Conservation (phyloP, 2,329 filamentous ascomycete genomes). For the Colletotrichum tanaceti region DNA sequence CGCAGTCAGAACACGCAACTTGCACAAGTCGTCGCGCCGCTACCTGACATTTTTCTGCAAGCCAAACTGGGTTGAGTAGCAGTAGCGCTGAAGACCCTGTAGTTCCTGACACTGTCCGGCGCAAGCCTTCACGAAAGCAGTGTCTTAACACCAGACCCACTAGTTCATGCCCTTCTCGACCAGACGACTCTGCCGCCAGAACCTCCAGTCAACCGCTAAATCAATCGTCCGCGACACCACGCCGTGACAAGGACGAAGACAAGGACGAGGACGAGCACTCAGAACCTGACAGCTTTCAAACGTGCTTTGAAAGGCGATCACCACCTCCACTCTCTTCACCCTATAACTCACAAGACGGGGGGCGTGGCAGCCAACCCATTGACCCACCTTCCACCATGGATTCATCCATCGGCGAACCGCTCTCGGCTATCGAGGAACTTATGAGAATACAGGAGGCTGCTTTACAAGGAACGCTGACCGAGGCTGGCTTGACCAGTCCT, state of each 20-base stretch:
- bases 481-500: slow-evolving; percentile 18
- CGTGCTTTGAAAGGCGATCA: slow-evolving; percentile 23
- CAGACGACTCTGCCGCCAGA: background rate
- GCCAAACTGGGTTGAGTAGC: slow-evolving; percentile 19
- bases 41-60: slow-evolving; percentile 21
- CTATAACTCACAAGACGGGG: background rate
- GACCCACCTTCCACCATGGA: slow-evolving; percentile 21
- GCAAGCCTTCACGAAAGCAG: slow-evolving; percentile 18
- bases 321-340: slow-evolving; percentile 2
- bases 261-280: slow-evolving; percentile 4
- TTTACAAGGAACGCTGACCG: slow-evolving; percentile 6
- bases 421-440: slow-evolving; percentile 36
- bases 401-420: slow-evolving; percentile 23
- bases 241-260: slow-evolving; percentile 1
- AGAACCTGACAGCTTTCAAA: slow-evolving; percentile 20
- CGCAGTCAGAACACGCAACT: slow-evolving; percentile 31
- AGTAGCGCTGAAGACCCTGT: slow-evolving; percentile 21
- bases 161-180: background rate
- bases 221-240: background rate
- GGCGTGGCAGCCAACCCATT: background rate
- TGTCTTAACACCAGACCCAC: background rate
- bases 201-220: background rate
- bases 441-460: slow-evolving; percentile 34
- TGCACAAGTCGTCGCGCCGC: slow-evolving; percentile 37
- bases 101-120: slow-evolving; percentile 41